A percentile compares a stretch with the other conserved stretches of the same genome.
phyloP scores from a whole-genome alignment of 2,329 filamentous ascomycete genomes.

The Colletotrichum coccodes region DNA sequence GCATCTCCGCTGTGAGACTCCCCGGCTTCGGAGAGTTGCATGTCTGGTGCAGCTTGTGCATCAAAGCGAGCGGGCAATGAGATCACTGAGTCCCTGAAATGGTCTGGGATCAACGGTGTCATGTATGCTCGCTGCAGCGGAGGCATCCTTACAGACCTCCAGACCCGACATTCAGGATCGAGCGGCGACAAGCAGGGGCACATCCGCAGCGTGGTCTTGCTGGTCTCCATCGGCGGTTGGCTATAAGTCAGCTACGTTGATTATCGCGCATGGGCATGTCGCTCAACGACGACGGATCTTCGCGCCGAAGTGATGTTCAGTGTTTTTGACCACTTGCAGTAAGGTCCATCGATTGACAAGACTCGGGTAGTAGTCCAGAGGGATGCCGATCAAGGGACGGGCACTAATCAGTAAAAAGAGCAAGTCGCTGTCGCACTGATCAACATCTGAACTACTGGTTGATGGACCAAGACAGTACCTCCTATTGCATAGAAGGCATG shows the following conservation, averaged over 20 bases:
- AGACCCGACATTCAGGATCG: conserved; percentile 23
- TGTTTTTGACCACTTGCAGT: background rate
- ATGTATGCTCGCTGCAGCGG: background rate
- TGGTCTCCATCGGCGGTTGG: background rate
- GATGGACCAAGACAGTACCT: background rate
- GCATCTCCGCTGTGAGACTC: background rate
- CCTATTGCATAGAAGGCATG: conserved; percentile 5
- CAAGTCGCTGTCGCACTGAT: conserved; percentile 2
- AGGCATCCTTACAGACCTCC: background rate
- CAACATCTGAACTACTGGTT: conserved; percentile 1
- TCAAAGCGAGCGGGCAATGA: conserved; percentile 2
- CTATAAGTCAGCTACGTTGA: background rate
- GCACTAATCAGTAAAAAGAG: background rate
- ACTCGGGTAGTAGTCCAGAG: conserved; percentile 6
- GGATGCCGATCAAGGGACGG: conserved; percentile 1
- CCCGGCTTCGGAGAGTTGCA: conserved; percentile 12
- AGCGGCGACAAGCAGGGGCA: conserved; percentile 1
- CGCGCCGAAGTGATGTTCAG: background rate
- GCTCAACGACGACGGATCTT: background rate
- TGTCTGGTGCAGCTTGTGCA: background rate
- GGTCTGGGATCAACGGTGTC: background rate
- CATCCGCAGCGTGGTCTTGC: background rate
- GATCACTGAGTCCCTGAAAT: background rate
- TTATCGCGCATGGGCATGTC: background rate
- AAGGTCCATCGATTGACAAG: background rate